phyloP scores from a whole-genome alignment of 306 rosid genomes.

The Trifolium dubium region DNA sequence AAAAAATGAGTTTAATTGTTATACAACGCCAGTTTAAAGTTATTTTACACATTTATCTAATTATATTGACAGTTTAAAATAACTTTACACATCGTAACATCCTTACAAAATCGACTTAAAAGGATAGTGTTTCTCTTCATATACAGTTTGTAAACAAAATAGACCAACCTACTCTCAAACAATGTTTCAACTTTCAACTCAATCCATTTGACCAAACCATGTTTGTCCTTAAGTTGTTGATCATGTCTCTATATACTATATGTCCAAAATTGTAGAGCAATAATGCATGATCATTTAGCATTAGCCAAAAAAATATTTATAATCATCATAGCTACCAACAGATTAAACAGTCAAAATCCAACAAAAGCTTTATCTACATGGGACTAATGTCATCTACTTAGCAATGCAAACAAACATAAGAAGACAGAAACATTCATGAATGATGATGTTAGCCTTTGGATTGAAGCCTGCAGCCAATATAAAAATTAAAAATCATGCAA shows the following conservation, averaged over 20 bases:
- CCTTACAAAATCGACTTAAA: too few species aligned
- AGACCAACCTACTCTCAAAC: constrained; percentile 22
- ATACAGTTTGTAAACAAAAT: neutral
- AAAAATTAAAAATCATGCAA: neutral
- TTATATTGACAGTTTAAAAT: too few species aligned
- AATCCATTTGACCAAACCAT: constrained; percentile 32
- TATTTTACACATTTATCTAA: too few species aligned
- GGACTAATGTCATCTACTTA: constrained; percentile 3
- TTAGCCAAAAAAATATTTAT: too few species aligned
- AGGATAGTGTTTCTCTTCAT: too few species aligned
- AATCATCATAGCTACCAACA: too few species aligned
- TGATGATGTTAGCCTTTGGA: neutral
- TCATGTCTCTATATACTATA: constrained; percentile 10
- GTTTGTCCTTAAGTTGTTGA: constrained; percentile 2
- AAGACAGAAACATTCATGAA: neutral
- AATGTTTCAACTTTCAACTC: neutral
- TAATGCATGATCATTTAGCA: neutral
- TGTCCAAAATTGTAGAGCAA: neutral
- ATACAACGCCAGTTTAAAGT: too few species aligned
- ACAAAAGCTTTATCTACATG: neutral
- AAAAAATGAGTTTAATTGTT: too few species aligned
- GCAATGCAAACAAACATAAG: constrained; percentile 7
- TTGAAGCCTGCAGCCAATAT: neutral
- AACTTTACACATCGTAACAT: too few species aligned
- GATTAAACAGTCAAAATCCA: neutral